These are phyloP conservation scores for Suhomyces kilbournensis DNA, from an alignment of 805 yeast species.

Conservation along the genomic window DNA sequence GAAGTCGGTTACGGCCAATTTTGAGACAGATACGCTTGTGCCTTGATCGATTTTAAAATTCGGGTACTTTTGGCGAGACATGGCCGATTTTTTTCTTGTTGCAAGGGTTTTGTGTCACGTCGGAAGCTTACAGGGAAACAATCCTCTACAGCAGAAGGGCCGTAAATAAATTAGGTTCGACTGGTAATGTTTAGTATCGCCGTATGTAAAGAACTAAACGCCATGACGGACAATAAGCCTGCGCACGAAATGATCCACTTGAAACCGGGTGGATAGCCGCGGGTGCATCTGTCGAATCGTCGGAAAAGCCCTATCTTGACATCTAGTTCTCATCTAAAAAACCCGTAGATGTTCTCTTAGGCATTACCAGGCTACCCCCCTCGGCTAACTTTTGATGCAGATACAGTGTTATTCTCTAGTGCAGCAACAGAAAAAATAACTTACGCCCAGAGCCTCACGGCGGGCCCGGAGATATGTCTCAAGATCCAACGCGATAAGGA, in stretches of 20 bases:
- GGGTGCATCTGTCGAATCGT: not conserved
- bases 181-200: not conserved
- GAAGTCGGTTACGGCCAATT: not conserved
- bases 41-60: not conserved
- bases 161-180: not conserved
- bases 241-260: not conserved
- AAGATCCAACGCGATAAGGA: not conserved
- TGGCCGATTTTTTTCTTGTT: not conserved
- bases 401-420: not conserved
- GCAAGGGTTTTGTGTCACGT: not conserved
- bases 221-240: not conserved
- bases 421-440: not conserved
- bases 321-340: not conserved
- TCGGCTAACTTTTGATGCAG: not conserved
- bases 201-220: not conserved
- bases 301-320: not conserved
- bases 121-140: not conserved
- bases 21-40: not conserved
- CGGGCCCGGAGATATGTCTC: not conserved
- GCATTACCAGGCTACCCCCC: not conserved
- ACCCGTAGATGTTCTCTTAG: no score
- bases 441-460: not conserved
- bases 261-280: not conserved
- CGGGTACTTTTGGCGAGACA: not conserved
- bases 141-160: not conserved